Evolutionary conservation across 139 green algal genomes (phyloP), one percentile per base, ranked within the genome.

Genomic region (Picochlorum costavermella): DNA sequence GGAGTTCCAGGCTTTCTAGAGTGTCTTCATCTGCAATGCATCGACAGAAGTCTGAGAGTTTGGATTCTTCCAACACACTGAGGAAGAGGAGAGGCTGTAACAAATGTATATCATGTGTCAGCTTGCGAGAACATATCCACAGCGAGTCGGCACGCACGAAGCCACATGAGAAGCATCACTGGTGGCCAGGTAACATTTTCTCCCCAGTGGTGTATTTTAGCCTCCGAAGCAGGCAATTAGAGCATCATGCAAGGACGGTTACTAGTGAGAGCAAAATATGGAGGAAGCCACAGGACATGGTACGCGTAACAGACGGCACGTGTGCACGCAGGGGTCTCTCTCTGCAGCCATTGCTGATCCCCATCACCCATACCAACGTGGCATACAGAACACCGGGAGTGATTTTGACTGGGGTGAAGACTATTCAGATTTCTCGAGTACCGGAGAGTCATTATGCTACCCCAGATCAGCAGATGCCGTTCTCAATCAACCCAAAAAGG

Each of bases 161-260:
- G 33, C 33, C 33, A 13, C 33, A 40, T 2, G 33, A 40, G 33
- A 40, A 40, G 33, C 9, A 12, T 8, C 33, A 40, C 5, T 66
- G 60, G 60, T 66, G 60, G 60, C 60, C 60, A 29, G 60, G 36
- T 28, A 40, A 40, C 17, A 66, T 66, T 20, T 16, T 26, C 25
- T 66, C 60, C 12, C 60, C 60, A 11, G 14, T 28, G 14, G 36
- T 55, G 13, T 66, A 66, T 23, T 66, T 50, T 23, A n/a, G 14
- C 13, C 40, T 66, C 12, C 14, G 60, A 17, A 13, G 13, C 10
- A 25, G 36, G 5, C 60, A 66, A 25, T 31, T 66, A 14, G 14
- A 45, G 3, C 26, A 66, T n/a, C 30, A 51, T 40, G 33, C 33
- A 40, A 40, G 33, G 5, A 40, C 33, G 33, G 33, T 40, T 40